A percentile compares a stretch with the other conserved stretches of the same genome.
These are phyloP conservation scores for Friedmanniomyces endolithicus DNA, from an alignment of 495 filamentous ascomycete genomes.

Conservation along the genomic window DNA sequence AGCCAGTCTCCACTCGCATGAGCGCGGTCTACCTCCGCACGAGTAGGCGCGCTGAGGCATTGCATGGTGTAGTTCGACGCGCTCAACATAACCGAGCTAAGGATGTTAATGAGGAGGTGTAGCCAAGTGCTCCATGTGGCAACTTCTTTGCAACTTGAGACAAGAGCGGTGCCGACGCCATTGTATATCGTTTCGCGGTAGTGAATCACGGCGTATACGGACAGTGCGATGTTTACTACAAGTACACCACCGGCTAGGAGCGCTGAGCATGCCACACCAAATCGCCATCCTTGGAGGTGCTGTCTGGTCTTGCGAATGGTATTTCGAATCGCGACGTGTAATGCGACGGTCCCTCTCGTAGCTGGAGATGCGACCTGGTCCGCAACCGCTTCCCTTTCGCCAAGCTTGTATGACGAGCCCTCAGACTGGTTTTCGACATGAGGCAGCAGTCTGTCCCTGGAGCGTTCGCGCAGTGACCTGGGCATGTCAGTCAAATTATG, in stretches of 20 bases:
- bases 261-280: not conserved
- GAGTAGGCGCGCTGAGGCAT: constrained; percentile 7
- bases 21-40: constrained; percentile 11
- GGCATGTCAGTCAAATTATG: too few relatives aligned
- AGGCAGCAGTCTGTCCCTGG: too few relatives aligned
- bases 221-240: not conserved
- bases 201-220: not conserved
- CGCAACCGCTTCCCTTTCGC: too few relatives aligned
- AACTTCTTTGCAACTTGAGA: not conserved
- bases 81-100: constrained; percentile 10
- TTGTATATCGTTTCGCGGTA: not conserved
- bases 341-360: too few relatives aligned
- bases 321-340: too few relatives aligned
- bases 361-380: too few relatives aligned
- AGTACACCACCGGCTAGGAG: not conserved
- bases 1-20: constrained; percentile 7
- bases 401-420: too few relatives aligned
- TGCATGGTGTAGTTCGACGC: constrained; percentile 13
- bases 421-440: too few relatives aligned
- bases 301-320: too few relatives aligned
- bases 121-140: not conserved
- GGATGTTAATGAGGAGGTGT: constrained; percentile 9
- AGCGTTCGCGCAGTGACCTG: too few relatives aligned
- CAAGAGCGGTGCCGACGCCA: not conserved
- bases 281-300: not conserved